Conservation (phyloP, 2,329 filamentous ascomycete genomes). For the Calonectria ilicicola region DNA sequence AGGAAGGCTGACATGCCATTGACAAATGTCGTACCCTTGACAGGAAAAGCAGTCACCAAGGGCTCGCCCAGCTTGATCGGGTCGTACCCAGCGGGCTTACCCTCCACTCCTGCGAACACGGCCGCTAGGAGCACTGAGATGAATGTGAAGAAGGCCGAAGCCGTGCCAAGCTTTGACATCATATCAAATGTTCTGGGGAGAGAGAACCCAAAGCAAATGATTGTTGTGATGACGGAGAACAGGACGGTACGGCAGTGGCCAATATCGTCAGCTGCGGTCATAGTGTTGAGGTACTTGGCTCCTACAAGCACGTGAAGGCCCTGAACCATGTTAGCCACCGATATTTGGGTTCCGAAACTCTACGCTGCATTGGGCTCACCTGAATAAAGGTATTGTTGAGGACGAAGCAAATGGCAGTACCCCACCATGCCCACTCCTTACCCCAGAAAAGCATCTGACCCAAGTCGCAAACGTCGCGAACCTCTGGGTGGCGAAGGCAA, state of each 20-base stretch:
- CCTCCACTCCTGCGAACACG: slow-evolving; percentile 83
- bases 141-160: slow-evolving; percentile 89
- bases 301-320: slow-evolving; percentile 85
- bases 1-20: slow-evolving; percentile 87
- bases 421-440: slow-evolving; percentile 77
- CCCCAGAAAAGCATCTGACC: slow-evolving; percentile 96
- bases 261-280: slow-evolving; percentile 75
- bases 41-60: slow-evolving; percentile 75
- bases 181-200: slow-evolving; percentile 87
- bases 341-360: not conserved
- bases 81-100: slow-evolving; percentile 77
- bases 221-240: slow-evolving; percentile 79
- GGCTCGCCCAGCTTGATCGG: slow-evolving; percentile 68
- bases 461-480: slow-evolving; percentile 93
- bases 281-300: slow-evolving; percentile 90
- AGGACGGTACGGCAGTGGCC: slow-evolving; percentile 80
- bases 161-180: slow-evolving; percentile 82
- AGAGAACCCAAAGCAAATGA: slow-evolving; percentile 83
- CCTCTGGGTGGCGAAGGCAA: slow-evolving; percentile 89
- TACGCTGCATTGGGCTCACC: not conserved
- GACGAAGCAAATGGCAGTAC: slow-evolving; percentile 86
- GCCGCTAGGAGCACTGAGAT: slow-evolving; percentile 87
- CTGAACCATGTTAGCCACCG: slow-evolving; percentile 25
- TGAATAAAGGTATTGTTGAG: slow-evolving; percentile 95
- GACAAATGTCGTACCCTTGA: slow-evolving; percentile 81